Evolutionary conservation across 192 early-diverging fungal genomes (phyloP).

Genomic region (Dissophora ornata): DNA sequence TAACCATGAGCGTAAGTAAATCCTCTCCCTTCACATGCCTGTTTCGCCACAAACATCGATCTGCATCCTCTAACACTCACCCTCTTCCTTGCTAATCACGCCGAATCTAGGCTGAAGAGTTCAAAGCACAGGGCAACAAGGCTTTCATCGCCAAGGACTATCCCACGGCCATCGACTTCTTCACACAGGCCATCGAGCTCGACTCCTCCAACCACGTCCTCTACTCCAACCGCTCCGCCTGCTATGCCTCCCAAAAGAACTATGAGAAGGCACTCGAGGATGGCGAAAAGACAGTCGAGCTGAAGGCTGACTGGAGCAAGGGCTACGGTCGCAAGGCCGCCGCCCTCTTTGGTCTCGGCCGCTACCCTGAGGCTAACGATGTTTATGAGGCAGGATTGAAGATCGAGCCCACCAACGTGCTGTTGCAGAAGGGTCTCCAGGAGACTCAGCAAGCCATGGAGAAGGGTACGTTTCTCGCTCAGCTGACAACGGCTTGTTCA

Average conservation of each 20-base stretch:
- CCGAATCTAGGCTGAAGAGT: conserved; percentile 53
- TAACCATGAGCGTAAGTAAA: conserved; percentile 43
- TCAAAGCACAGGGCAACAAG: conserved; percentile 77
- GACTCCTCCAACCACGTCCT: conserved; percentile 92
- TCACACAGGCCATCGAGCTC: conserved; percentile 87
- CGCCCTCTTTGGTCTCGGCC: conserved; percentile 81
- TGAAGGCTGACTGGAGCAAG: conserved; percentile 90
- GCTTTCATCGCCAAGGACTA: conserved; percentile 85
- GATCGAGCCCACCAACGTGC: conserved; percentile 82
- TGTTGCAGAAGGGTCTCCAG: conserved; percentile 77
- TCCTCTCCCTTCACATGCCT: too few relatives aligned
- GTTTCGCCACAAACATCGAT: too few relatives aligned
- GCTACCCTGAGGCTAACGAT: conserved; percentile 77
- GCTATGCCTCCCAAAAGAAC: conserved; percentile 81
- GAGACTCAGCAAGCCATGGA: conserved; percentile 77
- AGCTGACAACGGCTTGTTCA: too few relatives aligned
- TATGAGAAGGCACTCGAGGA: conserved; percentile 84
- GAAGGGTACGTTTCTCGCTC: conserved; percentile 48
- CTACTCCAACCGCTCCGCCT: conserved; percentile 93
- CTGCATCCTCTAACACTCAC: too few relatives aligned
- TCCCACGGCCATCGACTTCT: conserved; percentile 78
- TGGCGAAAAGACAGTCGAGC: conserved; percentile 85
- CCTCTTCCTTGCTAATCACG: not conserved
- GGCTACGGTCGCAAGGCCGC: conserved; percentile 91
- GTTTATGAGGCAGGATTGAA: conserved; percentile 83